Evolutionary conservation across 2,329 filamentous ascomycete genomes (phyloP).

Genomic region (Fusarium virguliforme): DNA sequence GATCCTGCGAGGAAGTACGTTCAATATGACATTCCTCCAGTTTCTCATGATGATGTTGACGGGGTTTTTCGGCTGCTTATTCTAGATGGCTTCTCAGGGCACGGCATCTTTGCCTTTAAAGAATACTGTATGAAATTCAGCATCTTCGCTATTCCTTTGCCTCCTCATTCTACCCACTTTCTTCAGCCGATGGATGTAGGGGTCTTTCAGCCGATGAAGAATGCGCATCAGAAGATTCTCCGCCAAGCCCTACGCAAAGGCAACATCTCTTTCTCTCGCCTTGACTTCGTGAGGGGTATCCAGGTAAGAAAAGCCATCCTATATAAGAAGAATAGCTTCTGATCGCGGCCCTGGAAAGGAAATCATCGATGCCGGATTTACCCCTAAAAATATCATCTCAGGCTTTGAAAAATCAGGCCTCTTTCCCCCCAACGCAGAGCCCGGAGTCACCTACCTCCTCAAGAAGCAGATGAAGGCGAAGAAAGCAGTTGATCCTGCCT

Average conservation of each 20-base stretch:
- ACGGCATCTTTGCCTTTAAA: background rate
- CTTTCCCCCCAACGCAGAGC: background rate
- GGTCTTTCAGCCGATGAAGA: background rate
- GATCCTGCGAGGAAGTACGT: background rate
- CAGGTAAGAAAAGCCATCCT: background rate
- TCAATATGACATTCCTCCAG: background rate
- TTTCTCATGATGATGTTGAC: background rate
- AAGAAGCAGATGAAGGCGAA: conserved; percentile 8
- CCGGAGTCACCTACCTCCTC: background rate
- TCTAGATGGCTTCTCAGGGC: background rate
- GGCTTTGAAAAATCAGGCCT: conserved; percentile 1
- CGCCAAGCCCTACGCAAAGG: background rate
- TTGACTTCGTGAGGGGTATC: background rate
- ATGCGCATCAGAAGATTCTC: background rate
- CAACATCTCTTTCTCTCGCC: background rate
- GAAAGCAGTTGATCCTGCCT: conserved; percentile 13
- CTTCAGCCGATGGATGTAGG: no score
- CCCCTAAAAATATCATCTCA: background rate
- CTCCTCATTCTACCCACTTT: background rate
- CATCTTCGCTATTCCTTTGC: background rate
- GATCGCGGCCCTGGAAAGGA: background rate
- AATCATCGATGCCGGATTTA: background rate
- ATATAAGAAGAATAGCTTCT: background rate
- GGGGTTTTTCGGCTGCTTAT: background rate
- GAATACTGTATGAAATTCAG: background rate